phyloP scores from a whole-genome alignment of 768 basidiomycete genomes.

The Clitopilus hobsonii region DNA sequence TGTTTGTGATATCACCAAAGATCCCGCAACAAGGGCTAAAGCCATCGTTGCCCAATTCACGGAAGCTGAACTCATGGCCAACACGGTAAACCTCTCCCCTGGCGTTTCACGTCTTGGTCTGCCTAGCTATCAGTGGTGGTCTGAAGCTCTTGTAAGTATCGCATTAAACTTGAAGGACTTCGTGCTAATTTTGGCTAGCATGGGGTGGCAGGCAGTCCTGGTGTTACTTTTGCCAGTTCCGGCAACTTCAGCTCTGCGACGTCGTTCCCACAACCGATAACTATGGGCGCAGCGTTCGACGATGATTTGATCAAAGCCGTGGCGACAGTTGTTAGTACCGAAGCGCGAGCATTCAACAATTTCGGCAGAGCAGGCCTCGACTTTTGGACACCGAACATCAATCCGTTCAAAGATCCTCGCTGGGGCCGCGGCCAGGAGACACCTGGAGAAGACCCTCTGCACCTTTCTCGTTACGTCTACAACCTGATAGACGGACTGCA shows the following conservation, averaged over 20 bases:
- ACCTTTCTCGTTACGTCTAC: slow-evolving; percentile 47
- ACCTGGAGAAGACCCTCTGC: slow-evolving; percentile 57
- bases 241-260: slow-evolving; percentile 55
- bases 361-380: slow-evolving; percentile 46
- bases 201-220: slow-evolving; percentile 49
- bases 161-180: background rate
- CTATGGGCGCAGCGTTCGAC: slow-evolving; percentile 52
- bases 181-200: slow-evolving; percentile 28
- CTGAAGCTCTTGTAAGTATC: slow-evolving; percentile 45
- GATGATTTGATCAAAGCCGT: slow-evolving; percentile 44
- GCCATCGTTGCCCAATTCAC: slow-evolving; percentile 47
- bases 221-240: slow-evolving; percentile 41
- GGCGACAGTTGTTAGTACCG: slow-evolving; percentile 49
- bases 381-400: slow-evolving; percentile 55
- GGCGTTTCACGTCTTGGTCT: slow-evolving; percentile 54
- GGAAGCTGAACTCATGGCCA: slow-evolving; percentile 43
- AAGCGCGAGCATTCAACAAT: slow-evolving; percentile 58
- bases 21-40: slow-evolving; percentile 41
- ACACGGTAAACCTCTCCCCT: slow-evolving; percentile 44
- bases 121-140: slow-evolving; percentile 58
- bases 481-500: slow-evolving; percentile 51
- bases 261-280: slow-evolving; percentile 54
- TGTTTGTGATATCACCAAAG: slow-evolving; percentile 43
- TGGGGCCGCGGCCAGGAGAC: slow-evolving; percentile 64
- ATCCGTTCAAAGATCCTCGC: slow-evolving; percentile 57